A percentile compares a stretch with the other conserved stretches of the same genome.
Evolutionary conservation across 2,329 filamentous ascomycete genomes (phyloP).

Genomic region (Exophiala sideris): DNA sequence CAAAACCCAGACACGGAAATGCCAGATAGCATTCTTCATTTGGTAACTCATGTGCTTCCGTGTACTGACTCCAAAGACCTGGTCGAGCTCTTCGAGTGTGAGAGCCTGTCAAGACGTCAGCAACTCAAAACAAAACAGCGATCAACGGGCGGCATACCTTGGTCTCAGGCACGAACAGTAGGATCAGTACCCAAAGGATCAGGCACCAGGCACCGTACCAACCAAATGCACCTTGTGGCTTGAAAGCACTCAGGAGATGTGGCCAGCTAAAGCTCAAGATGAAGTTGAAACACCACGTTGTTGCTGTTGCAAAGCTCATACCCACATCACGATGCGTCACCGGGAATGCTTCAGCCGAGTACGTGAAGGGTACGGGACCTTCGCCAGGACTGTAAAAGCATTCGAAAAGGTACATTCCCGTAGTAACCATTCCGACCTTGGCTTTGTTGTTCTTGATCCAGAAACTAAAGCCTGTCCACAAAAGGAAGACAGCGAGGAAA

Average conservation of each 20-base stretch:
- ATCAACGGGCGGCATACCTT: constrained; percentile 31
- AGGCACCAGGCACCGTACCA: constrained; percentile 58
- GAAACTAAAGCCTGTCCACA: constrained; percentile 52
- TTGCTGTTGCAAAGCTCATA: constrained; percentile 58
- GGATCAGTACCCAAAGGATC: constrained; percentile 48
- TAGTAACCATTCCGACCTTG: constrained; percentile 44
- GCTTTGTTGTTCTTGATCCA: constrained; percentile 40
- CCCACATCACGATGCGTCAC: constrained; percentile 60
- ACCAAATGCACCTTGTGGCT: constrained; percentile 52
- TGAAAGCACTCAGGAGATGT: constrained; percentile 46
- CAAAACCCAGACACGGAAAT: constrained; percentile 40
- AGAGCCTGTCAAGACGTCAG: constrained; percentile 30
- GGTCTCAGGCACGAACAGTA: constrained; percentile 52
- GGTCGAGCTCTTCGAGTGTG: constrained; percentile 48
- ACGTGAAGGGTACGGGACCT: constrained; percentile 62
- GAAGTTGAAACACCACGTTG: constrained; percentile 57
- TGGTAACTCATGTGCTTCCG: constrained; percentile 42
- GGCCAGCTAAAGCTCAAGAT: constrained; percentile 55
- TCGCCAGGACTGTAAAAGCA: constrained; percentile 56
- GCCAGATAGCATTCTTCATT: constrained; percentile 38
- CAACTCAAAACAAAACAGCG: constrained; percentile 15
- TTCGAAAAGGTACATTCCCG: constrained; percentile 37
- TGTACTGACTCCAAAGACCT: constrained; percentile 54
- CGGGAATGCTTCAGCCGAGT: constrained; percentile 61
- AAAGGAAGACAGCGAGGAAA: constrained; percentile 51